Evolutionary conservation across 2,329 filamentous ascomycete species (phyloP).

Genomic region (Phialocephala sp.): DNA sequence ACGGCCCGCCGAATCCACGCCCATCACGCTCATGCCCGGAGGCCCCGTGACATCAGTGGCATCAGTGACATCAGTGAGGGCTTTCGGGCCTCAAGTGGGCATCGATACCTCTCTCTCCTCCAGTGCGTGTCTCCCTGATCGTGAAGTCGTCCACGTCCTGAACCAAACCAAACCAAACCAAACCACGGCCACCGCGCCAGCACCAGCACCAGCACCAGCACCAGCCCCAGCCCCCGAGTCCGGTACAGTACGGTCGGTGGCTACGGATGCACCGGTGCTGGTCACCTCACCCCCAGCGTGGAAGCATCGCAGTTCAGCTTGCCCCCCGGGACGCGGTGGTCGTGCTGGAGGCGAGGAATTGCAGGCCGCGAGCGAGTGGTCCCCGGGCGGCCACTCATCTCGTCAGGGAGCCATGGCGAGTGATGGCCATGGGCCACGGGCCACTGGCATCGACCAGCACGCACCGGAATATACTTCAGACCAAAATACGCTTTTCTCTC

Average conservation of each 20-base stretch:
- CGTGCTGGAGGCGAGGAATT: conserved; percentile 1
- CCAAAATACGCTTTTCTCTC: conserved; percentile 1
- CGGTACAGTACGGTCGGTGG: too few relatives aligned
- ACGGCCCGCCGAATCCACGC: conserved; percentile 1
- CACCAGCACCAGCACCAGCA: background rate
- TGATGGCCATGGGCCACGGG: too few relatives aligned
- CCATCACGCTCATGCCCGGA: background rate
- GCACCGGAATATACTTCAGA: conserved; percentile 5
- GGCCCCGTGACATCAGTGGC: background rate
- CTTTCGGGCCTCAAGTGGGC: background rate
- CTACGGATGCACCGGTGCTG: conserved; percentile 2
- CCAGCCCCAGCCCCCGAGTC: too few relatives aligned
- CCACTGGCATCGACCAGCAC: background rate
- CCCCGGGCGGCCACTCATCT: background rate
- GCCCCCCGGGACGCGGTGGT: background rate
- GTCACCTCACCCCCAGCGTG: background rate
- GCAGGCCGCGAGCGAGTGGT: background rate
- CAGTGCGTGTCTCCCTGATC: background rate
- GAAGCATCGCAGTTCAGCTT: conserved; percentile 2
- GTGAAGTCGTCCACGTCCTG: background rate
- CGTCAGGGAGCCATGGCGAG: background rate
- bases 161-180: conserved; percentile 17
- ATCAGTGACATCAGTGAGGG: background rate
- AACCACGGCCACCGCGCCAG: background rate
- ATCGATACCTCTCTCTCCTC: conserved; percentile 8